Percentiles rank a stretch among this genome's conserved stretches.
Evolutionary conservation across 2,329 filamentous ascomycete genomes (phyloP).

Genomic region (Xylariaceae sp.): DNA sequence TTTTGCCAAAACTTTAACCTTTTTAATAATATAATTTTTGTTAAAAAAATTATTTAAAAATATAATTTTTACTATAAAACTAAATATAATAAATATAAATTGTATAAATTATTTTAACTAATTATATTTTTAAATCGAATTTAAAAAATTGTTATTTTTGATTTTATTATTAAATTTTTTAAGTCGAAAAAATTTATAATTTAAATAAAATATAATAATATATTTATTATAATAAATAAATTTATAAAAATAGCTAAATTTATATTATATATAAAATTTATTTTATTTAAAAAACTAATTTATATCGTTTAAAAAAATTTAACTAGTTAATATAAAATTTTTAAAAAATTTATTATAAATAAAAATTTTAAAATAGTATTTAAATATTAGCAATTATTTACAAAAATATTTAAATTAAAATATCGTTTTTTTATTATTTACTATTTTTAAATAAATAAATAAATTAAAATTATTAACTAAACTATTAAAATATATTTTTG

Average conservation of each 20-base stretch:
- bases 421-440: background rate
- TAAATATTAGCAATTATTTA: background rate
- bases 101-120: slow-evolving; percentile 1
- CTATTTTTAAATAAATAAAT: background rate
- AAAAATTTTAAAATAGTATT: background rate
- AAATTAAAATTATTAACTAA: background rate
- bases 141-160: background rate
- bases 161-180: background rate
- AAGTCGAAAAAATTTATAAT: background rate
- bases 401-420: background rate
- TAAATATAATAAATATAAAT: slow-evolving; percentile 1
- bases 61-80: slow-evolving; percentile 3
- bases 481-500: background rate
- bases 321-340: background rate
- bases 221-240: background rate
- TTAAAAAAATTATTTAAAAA: slow-evolving; percentile 1
- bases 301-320: background rate
- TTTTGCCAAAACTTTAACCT: background rate
- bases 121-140: background rate
- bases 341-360: background rate
- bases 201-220: background rate
- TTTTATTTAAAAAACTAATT: background rate
- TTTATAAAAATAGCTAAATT: background rate
- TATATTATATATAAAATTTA: background rate
- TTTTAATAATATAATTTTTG: background rate